These are phyloP conservation scores for Mortierella alpina DNA, from an alignment of 192 early-diverging fungal species.

Conservation along the genomic window DNA sequence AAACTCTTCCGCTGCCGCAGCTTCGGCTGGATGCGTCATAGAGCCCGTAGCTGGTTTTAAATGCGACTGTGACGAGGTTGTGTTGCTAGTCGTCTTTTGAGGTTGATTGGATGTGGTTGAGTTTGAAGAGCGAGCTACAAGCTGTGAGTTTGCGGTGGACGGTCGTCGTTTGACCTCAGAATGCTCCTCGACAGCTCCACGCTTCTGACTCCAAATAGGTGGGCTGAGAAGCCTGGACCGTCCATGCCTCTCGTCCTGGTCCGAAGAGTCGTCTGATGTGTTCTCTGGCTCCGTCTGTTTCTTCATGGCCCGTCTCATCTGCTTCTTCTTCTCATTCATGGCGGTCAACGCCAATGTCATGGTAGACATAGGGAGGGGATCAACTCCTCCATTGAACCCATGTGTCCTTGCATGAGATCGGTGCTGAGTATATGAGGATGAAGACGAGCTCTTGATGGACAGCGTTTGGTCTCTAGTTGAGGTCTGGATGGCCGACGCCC, in stretches of 20 bases:
- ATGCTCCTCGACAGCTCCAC: slow-evolving; percentile 4
- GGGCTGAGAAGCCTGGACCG: slow-evolving; percentile 5
- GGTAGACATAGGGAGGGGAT: slow-evolving; percentile 39
- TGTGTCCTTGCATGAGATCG: background rate
- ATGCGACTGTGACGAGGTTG: background rate
- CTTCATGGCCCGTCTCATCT: slow-evolving; percentile 15
- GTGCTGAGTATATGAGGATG: background rate
- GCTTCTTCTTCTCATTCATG: slow-evolving; percentile 49
- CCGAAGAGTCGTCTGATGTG: background rate
- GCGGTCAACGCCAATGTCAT: slow-evolving; percentile 45
- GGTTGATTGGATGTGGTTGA: background rate
- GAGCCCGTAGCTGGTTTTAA: no score
- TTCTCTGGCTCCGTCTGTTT: slow-evolving; percentile 14
- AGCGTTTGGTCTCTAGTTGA: background rate
- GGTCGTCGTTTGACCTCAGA: slow-evolving; percentile 3
- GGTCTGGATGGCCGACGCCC: background rate
- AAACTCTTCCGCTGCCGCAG: no score
- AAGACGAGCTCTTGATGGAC: background rate
- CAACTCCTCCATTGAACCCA: background rate
- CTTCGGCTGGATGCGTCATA: no score
- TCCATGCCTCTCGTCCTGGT: background rate
- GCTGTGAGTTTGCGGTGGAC: background rate
- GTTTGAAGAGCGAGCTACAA: background rate
- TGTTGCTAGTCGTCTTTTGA: slow-evolving; percentile 7
- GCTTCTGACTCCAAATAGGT: slow-evolving; percentile 26